These are phyloP conservation scores for Kurtzmaniella cleridarum DNA, from an alignment of 805 yeast genomes.

Conservation along the genomic window DNA sequence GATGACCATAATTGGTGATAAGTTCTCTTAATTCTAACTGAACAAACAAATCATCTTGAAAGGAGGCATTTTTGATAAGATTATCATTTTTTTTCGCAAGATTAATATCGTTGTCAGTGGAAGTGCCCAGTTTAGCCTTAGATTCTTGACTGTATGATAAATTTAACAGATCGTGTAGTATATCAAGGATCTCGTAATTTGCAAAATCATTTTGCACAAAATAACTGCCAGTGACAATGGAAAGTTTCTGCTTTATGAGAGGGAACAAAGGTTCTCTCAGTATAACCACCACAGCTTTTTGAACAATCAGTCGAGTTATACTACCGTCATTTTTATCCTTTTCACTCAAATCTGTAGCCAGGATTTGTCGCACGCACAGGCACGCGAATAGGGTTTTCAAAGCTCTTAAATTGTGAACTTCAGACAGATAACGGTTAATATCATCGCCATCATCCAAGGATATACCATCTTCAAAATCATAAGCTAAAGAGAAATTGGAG, in stretches of 20 bases:
- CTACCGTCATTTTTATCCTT: conserved; percentile 40
- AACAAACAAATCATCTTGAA: conserved; percentile 41
- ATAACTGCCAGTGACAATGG: conserved; percentile 82
- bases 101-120: background rate
- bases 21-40: conserved; percentile 71
- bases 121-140: conserved; percentile 1
- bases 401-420: conserved; percentile 23
- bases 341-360: conserved; percentile 49
- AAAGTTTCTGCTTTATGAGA: conserved; percentile 82
- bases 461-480: conserved; percentile 47
- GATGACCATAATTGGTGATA: conserved; percentile 51
- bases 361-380: conserved; percentile 84
- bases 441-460: conserved; percentile 43
- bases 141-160: background rate
- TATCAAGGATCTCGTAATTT: conserved; percentile 62
- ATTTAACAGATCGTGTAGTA: conserved; percentile 63
- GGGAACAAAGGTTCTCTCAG: conserved; percentile 77
- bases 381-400: conserved; percentile 83
- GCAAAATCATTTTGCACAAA: conserved; percentile 75
- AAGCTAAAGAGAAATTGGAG: conserved; percentile 79
- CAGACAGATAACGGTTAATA: conserved; percentile 28
- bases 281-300: conserved; percentile 84
- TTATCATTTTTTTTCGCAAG: conserved; percentile 2
- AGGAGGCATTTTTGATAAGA: background rate
- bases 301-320: conserved; percentile 75